Evolutionary conservation across 2,329 filamentous ascomycete genomes (phyloP), one percentile per base, ranked within the genome.

Genomic region (Cadophora sp.): DNA sequence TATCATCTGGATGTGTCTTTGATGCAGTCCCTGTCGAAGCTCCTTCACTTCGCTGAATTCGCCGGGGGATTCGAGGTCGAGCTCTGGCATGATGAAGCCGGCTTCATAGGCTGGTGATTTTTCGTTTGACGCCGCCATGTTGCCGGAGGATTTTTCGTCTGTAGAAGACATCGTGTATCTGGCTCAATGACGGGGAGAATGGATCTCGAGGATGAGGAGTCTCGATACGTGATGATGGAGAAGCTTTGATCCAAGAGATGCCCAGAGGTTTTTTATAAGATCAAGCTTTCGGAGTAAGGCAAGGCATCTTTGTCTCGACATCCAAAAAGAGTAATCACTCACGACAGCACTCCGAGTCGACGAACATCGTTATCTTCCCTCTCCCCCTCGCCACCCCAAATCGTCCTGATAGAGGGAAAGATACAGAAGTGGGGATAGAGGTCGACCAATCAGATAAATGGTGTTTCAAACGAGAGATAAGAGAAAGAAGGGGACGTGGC

Each of bases 1-100:
- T 65, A 83, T 82, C 77, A 82, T 79, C 63, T 80, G 81, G 73
- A 76, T 72, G 75, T 83, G 81, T n/a, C 81, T 79, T 65, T 83
- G 80, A 26, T 79, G 75, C 19, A 84, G 75, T 1, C 80, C 80
- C 29, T 79, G 77, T n/a, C 75, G 26, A n/a, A 66, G 53, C 11
- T 51, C 56, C n/a, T 53, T 53, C 24, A 60, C 55, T 43, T 66
- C 64, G 43, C n/a, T 3, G 14, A 66, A 51, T 27, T 51, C 55
- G 24, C 64, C 55, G 2, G 26, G 19, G n/a, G 56, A 56, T 53
- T 61, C 64, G 9, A 60, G 6, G 24, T 61, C 55, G 8, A 50
- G 9, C 3, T n/a, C 55, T 1, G 55, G 62, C 31, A 58, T 46
- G 31, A 19, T 29, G n/a, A 48, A 37, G 3, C 48, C 24, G 27